Evolutionary conservation across 1,284 basidiomycete genomes (phyloP).

Genomic region (Neonothopanus nambi): DNA sequence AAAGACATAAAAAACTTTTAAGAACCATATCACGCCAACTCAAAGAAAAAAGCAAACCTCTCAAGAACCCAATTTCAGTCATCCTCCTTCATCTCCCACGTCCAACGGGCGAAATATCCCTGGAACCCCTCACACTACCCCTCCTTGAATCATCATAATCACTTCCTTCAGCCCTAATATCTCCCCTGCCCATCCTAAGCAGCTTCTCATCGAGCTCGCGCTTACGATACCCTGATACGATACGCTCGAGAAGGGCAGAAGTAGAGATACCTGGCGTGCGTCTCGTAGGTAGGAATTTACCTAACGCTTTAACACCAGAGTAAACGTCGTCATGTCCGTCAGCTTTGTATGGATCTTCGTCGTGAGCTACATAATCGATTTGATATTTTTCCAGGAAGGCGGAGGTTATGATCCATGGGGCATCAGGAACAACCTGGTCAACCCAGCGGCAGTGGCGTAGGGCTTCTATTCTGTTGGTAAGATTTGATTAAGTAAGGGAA

Average conservation of each 20-base stretch:
- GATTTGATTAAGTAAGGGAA: no score
- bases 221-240: conserved; percentile 80
- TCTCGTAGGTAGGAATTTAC: conserved; percentile 93
- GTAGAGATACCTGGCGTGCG: conserved; percentile 95
- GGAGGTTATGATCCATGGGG: conserved; percentile 89
- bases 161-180: conserved; percentile 62
- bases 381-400: conserved; percentile 81
- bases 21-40: no score
- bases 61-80: no score
- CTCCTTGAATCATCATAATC: conserved; percentile 39
- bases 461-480: conserved; percentile 84
- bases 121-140: no score
- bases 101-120: no score
- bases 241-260: conserved; percentile 88
- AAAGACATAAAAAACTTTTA: no score
- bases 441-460: conserved; percentile 96
- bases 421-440: conserved; percentile 92
- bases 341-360: conserved; percentile 82
- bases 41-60: no score
- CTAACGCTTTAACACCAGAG: conserved; percentile 79
- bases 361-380: conserved; percentile 97
- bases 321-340: conserved; percentile 87
- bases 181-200: conserved; percentile 78
- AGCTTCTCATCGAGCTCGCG: conserved; percentile 90
- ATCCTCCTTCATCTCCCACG: no score